These are phyloP conservation scores for Xylaria longipes DNA, from an alignment of 495 filamentous ascomycete genomes.

Conservation along the genomic window DNA sequence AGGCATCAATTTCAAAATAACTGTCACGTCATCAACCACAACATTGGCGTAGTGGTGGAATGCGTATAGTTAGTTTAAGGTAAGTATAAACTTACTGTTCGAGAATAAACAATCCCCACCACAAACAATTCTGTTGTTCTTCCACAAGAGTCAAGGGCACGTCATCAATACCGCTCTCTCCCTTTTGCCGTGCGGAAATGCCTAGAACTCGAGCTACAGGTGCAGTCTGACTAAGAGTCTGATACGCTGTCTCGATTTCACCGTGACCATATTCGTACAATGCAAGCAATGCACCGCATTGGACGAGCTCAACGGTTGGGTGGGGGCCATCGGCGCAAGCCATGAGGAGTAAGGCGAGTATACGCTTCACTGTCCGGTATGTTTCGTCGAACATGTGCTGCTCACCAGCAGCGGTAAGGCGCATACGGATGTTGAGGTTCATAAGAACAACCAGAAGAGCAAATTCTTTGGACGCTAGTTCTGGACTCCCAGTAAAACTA, in stretches of 20 bases:
- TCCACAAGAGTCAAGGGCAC: constrained; percentile 33
- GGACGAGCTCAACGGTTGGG: constrained; percentile 36
- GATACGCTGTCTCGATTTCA: constrained; percentile 36
- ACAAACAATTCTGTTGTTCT: constrained; percentile 39
- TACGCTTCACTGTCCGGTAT: constrained; percentile 38
- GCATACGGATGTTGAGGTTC: constrained; percentile 39
- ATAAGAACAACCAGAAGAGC: constrained; percentile 42
- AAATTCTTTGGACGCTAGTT: constrained; percentile 29
- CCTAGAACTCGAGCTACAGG: constrained; percentile 30
- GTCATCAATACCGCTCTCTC: constrained; percentile 26
- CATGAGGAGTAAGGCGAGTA: constrained; percentile 35
- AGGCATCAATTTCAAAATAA: background rate
- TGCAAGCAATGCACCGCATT: constrained; percentile 38
- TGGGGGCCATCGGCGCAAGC: constrained; percentile 34
- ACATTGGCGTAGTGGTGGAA: background rate
- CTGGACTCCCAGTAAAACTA: constrained; percentile 8
- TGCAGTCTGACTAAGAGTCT: constrained; percentile 38
- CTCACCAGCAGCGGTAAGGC: constrained; percentile 37
- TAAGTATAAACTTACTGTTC: constrained; percentile 38
- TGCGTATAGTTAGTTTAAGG: background rate
- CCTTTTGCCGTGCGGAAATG: constrained; percentile 29
- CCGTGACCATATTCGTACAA: constrained; percentile 46
- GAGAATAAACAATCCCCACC: constrained; percentile 44
- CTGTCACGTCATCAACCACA: background rate
- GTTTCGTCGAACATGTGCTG: constrained; percentile 41